Evolutionary conservation across 768 basidiomycete genomes (phyloP), one percentile per base, ranked within the genome.

Genomic region (Serendipita sp.): DNA sequence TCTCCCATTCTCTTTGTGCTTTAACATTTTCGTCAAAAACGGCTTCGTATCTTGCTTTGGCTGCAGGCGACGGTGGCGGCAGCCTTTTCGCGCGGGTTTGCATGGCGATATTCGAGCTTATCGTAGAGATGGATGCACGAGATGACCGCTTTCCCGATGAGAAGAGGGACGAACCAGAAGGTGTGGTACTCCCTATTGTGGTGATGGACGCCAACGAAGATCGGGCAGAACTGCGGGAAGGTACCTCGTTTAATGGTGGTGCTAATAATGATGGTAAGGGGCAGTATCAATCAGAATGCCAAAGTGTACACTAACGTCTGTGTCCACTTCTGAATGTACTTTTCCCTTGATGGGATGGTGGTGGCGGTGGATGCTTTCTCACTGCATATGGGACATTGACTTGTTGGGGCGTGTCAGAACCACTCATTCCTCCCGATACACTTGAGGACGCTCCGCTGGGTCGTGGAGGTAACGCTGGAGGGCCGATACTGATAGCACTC

Each of bases 1-100:
- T 76, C 44, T 16, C 15, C 41, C 41, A 45, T 15, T 63, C 63
- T 32, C 79, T 78, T 64, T 74, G 75, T 65, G 81, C 81, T 11
- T 79, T 67, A 2, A 85, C 72, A 68, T 86, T 87, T n/a, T 76
- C 75, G 13, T 77, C 75, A 68, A 89, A 91, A 1, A 90, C 76
- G 3, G 74, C 73, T 67, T 88, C 86, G 70, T 89, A 91, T 8
- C 89, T 81, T 45, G 74, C 76, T 24, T 82, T 80, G 11, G 84
- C 85, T 2, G 81, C 76, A 4, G 80, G 73, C 1, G 89, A 88
- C 2, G 89, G 78, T 2, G 87, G 82, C 78, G 74, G 63, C 74
- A 77, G 66, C 30, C 63, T 58, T 8, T 38, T 63, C 8, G 66
- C 75, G 75, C 58, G 67, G 68, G 65, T 10, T 53, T 18, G 48